Evolutionary conservation across 768 basidiomycete species (phyloP), one percentile per base, ranked within the genome.

Genomic region (Boletus speciosus): DNA sequence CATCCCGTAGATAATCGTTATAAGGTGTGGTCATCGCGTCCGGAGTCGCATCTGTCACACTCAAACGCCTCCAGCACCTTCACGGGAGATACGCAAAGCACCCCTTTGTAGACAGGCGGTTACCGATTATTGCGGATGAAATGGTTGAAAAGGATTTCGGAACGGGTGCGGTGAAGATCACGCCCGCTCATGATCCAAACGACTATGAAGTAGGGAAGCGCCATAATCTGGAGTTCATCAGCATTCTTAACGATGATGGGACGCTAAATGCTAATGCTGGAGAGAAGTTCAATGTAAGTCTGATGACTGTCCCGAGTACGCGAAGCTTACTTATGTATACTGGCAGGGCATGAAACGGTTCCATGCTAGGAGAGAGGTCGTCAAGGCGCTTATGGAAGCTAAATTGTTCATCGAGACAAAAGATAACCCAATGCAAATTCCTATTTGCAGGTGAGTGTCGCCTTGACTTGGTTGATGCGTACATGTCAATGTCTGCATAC

Each of bases 91-190:
- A 86, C 64, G 93, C 81, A 36, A 71, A 75, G 0, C 94, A 98
- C 69, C 97, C 97, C 1, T 98, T 99, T 77, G 72, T 96, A 45
- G 72, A 84, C 55, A 85, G 97, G 43, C 82, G 84, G 15, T 76
- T 99, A 43, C 96, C 93, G 14, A 96, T 99, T 68, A 76, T 98
- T 53, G 78, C 84, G 29, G 96, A 98, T 65, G 75, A 80, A 21
- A 88, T 93, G 69, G 86, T 97, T 54, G 96, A 98, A 67, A 97
- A 93, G 86, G 79, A 81, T 10, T 98, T 98, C 62, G 97, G 97
- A 36, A 99, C 97, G 31, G 97, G 97, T 68, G 97, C 96, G 1
- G 96, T 98, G 48, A 98, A 99, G 76, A 98, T 98, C 65, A 98
- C 97, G 0, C 97, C 97, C 15, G 97, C 96, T 0, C 97, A 98